Evolutionary conservation across 179 eudicot genomes (phyloP).

Genomic region (Drosera spatulata): DNA sequence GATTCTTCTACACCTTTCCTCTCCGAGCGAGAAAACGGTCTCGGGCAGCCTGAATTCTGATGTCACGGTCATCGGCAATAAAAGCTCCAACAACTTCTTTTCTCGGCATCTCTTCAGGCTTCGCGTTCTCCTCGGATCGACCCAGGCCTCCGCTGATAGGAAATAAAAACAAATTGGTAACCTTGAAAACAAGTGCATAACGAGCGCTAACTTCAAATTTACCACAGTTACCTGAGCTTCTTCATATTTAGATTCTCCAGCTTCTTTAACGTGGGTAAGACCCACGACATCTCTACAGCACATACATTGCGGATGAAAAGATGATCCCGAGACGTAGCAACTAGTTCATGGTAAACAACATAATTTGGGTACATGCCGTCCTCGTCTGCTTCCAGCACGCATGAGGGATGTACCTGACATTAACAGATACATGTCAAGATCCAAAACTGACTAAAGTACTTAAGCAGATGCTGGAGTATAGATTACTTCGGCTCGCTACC

Average conservation of each 20-base stretch:
- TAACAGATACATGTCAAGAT: not conserved
- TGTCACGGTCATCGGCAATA: constrained; percentile 41
- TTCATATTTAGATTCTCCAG: constrained; percentile 55
- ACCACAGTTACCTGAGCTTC: constrained; percentile 44
- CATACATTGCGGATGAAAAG: constrained; percentile 88
- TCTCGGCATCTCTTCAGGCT: constrained; percentile 16
- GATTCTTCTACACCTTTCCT: constrained; percentile 30
- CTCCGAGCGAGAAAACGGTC: constrained; percentile 90
- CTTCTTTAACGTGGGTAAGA: constrained; percentile 50
- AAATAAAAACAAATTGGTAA: not conserved
- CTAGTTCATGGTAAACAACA: constrained; percentile 84
- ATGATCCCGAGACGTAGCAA: constrained; percentile 49
- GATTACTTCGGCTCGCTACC: constrained; percentile 19
- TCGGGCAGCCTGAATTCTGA: constrained; percentile 77
- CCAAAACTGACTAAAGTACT: no score
- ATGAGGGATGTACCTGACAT: constrained; percentile 81
- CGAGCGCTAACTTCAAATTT: no score
- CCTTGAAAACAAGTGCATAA: not conserved
- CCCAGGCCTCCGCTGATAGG: constrained; percentile 56
- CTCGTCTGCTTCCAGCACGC: constrained; percentile 76
- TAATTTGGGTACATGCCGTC: constrained; percentile 88
- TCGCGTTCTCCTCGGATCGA: constrained; percentile 20
- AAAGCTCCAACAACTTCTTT: constrained; percentile 25
- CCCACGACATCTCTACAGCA: constrained; percentile 79
- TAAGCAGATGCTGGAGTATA: no score